Evolutionary conservation across 2,329 filamentous ascomycete genomes (phyloP), one percentile per base, ranked within the genome.

Genomic region (Nannizzia gypsea): DNA sequence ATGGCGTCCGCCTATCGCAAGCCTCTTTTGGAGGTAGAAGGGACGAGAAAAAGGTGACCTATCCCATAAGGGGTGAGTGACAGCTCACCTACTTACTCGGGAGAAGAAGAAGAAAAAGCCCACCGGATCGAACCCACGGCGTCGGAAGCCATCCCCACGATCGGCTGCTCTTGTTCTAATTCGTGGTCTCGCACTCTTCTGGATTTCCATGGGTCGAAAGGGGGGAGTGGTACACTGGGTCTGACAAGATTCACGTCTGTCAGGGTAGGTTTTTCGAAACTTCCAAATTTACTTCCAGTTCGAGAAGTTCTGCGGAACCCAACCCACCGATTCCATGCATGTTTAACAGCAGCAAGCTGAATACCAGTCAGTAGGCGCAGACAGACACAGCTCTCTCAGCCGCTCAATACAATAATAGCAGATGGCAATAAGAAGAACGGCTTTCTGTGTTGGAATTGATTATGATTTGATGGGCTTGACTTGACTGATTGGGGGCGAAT

Each of bases 231-330:
- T 11, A 11, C 31, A 34, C n/a, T 17, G 48, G 48, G 48, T 54
- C 48, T 54, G 48, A 54, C 48, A 54, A 54, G 24, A 54, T 54
- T 34, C 48, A 54, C 48, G 48, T 54, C 48, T 54, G 48, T 31
- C 48, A 34, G 48, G 38, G 48, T 34, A 31, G 48, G 48, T 34
- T 54, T 54, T 54, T 54, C 48, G 48, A 54, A 54, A 54, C 24
- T 54, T 54, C 48, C 26, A 54, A 54, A 54, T 54, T 54, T 54
- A 54, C 48, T 54, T 54, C 48, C 48, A 54, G 48, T 54, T 54
- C 48, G 48, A 54, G 48, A 54, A 54, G 48, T 54, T 54, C 48
- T 54, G 26, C 48, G 48, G 28, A 54, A 54, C 48, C 48, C 9
- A 34, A 9, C 31, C 11, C 48, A 31, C 48, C 13, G 48, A 17